Evolutionary conservation across 2,329 filamentous ascomycete genomes (phyloP).

Genomic region (Penicillium sclerotiorum): DNA sequence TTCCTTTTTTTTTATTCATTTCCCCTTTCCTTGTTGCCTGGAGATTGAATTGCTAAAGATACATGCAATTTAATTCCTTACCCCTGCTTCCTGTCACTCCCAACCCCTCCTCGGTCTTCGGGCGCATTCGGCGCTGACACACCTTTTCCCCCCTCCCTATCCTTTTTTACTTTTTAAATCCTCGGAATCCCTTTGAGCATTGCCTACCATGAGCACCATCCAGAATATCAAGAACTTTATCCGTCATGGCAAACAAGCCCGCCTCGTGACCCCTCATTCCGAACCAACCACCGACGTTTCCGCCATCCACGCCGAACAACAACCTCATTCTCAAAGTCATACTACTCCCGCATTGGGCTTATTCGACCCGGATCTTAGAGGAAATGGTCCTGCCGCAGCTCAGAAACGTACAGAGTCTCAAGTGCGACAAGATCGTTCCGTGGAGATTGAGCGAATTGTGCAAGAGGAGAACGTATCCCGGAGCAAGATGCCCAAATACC

Average conservation of each 20-base stretch:
- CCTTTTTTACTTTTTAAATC: neutral
- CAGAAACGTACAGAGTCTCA: conserved; percentile 66
- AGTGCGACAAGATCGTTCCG: conserved; percentile 53
- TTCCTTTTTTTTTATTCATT: conserved; percentile 1
- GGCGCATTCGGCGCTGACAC: conserved; percentile 1
- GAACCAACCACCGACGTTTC: conserved; percentile 66
- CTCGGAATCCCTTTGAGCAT: too few relatives aligned
- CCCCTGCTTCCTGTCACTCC: neutral
- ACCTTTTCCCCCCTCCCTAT: conserved; percentile 1
- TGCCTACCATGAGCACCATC: conserved; percentile 66
- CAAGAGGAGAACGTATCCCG: conserved; percentile 88
- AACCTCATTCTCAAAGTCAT: conserved; percentile 54
- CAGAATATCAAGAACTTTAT: conserved; percentile 99
- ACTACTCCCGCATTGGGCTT: conserved; percentile 60
- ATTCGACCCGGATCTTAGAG: conserved; percentile 54
- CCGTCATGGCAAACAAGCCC: conserved; percentile 94
- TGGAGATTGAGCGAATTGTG: conserved; percentile 80
- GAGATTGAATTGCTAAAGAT: neutral
- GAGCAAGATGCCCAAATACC: conserved; percentile 82
- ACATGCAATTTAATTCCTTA: neutral
- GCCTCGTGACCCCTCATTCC: conserved; percentile 63
- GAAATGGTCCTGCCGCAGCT: conserved; percentile 68
- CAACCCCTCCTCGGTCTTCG: conserved; percentile 3
- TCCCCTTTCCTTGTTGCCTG: neutral
- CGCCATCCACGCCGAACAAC: conserved; percentile 65